Evolutionary conservation across 371 early-diverging fungal species (phyloP).

Genomic region (Circinella minor): DNA sequence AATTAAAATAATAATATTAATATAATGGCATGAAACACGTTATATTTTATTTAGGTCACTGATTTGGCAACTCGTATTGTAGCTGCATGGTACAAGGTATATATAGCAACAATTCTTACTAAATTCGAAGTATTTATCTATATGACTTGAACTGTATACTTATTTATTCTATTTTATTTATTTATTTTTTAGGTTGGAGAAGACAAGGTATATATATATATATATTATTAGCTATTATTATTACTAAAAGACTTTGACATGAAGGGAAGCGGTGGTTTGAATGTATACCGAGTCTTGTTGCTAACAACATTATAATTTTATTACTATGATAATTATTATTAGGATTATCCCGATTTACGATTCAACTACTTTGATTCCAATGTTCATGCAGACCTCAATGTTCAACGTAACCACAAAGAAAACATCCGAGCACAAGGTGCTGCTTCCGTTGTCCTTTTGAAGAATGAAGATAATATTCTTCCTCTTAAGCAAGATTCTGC

Average conservation of each 20-base stretch:
- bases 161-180: not conserved
- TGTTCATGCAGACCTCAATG: conserved; percentile 32
- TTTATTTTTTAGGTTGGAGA: conserved; percentile 30
- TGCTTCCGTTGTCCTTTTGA: conserved; percentile 55
- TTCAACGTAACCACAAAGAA: conserved; percentile 44
- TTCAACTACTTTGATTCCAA: conserved; percentile 28
- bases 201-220: conserved; percentile 16
- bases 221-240: too few relatives aligned
- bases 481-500: conserved; percentile 36
- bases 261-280: too few relatives aligned
- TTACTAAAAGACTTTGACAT: too few relatives aligned
- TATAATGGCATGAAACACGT: too few relatives aligned
- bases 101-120: not conserved
- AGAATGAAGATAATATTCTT: conserved; percentile 47
- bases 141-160: too few relatives aligned
- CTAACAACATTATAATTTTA: too few relatives aligned
- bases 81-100: conserved; percentile 57
- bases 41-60: conserved; percentile 11
- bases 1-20: too few relatives aligned
- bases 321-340: too few relatives aligned
- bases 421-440: conserved; percentile 55
- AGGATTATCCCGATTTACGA: conserved; percentile 37
- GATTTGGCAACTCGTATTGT: conserved; percentile 67
- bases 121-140: too few relatives aligned
- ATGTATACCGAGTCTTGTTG: too few relatives aligned